These are phyloP conservation scores for Epichloe gansuensis DNA, from an alignment of 2,329 filamentous ascomycete genomes.

Conservation along the genomic window DNA sequence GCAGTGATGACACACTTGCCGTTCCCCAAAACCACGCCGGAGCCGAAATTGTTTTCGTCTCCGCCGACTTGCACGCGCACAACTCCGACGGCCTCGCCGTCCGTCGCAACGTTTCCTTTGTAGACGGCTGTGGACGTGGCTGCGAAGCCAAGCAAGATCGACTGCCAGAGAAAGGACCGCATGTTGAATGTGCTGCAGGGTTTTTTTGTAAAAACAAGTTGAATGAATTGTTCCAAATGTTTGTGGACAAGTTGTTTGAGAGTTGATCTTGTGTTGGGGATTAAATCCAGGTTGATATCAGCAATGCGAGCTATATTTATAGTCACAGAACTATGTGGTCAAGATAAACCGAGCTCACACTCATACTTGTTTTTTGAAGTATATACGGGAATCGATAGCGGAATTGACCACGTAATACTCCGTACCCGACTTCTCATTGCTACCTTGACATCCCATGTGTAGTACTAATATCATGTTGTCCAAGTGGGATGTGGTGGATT, in stretches of 20 bases:
- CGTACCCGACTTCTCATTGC: background rate
- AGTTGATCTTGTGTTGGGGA: background rate
- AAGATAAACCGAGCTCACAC: background rate
- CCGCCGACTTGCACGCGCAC: background rate
- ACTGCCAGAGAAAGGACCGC: background rate
- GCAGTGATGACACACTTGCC: background rate
- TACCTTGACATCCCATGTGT: background rate
- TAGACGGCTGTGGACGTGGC: background rate
- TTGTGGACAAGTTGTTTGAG: background rate
- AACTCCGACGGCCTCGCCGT: background rate
- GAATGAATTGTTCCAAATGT: background rate
- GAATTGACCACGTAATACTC: background rate
- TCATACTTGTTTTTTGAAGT: background rate
- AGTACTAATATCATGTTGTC: background rate
- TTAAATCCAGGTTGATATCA: rapidly evolving
- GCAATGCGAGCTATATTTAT: background rate
- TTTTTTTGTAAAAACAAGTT: background rate
- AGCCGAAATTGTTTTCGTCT: background rate
- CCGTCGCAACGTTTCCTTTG: background rate
- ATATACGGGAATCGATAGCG: background rate
- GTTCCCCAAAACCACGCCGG: background rate
- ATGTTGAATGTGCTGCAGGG: background rate
- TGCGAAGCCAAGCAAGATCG: background rate
- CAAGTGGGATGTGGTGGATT: too few relatives aligned
- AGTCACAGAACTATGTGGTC: background rate